Evolutionary conservation across 2,329 filamentous ascomycete genomes (phyloP).

Genomic region (Fusarium zealandicum): DNA sequence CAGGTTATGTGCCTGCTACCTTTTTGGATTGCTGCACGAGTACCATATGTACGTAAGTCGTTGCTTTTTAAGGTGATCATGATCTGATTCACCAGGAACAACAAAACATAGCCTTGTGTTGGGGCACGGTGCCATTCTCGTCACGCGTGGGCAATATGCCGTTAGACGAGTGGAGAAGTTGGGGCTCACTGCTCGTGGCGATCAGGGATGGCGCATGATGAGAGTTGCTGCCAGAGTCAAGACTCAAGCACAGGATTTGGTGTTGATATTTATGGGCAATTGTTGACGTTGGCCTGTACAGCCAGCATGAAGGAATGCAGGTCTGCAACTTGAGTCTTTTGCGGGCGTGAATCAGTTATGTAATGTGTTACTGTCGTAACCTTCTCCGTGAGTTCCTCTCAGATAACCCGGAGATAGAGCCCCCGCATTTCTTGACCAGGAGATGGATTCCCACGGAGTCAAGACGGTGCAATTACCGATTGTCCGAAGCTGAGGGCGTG

Average conservation of each 20-base stretch:
- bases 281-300: not conserved
- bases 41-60: constrained; percentile 2
- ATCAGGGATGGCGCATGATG: constrained; percentile 28
- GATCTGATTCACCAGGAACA: constrained; percentile 23
- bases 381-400: too few species aligned
- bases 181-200: constrained; percentile 15
- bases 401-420: constrained; percentile 25
- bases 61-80: constrained; percentile 13
- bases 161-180: constrained; percentile 31
- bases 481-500: constrained; percentile 11
- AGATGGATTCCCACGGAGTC: constrained; percentile 2
- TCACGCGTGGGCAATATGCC: constrained; percentile 23
- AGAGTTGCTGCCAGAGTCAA: constrained; percentile 1
- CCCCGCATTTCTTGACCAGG: constrained; percentile 21
- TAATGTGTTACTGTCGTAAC: constrained; percentile 18
- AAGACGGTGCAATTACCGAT: constrained; percentile 11
- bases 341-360: constrained; percentile 21
- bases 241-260: not conserved
- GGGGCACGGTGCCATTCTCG: constrained; percentile 24
- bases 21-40: constrained; percentile 3
- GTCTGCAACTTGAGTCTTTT: not conserved
- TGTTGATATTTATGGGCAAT: constrained; percentile 16
- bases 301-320: too few species aligned
- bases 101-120: not conserved
- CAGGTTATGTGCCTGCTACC: constrained; percentile 1